These are phyloP conservation scores for Nitzschia putrida DNA, from an alignment of 108 stramenopile species.

Conservation along the genomic window DNA sequence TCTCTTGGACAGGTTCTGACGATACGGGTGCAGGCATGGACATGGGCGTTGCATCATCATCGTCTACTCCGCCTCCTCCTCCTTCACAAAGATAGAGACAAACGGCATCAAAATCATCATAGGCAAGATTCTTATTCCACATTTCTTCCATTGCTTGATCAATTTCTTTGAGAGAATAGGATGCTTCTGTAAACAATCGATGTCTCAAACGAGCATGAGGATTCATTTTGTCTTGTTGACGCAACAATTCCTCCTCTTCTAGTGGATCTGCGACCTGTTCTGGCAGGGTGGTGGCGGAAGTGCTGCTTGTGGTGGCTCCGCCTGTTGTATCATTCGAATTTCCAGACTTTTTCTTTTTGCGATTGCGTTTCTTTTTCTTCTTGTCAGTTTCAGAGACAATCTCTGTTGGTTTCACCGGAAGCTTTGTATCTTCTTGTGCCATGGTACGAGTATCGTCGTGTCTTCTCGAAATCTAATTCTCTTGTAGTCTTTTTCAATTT, in stretches of 20 bases:
- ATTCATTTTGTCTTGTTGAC: slow-evolving; percentile 13
- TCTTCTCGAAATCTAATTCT: too few relatives aligned
- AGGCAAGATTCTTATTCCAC: slow-evolving; percentile 43
- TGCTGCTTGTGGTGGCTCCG: not conserved
- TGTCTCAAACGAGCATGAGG: slow-evolving; percentile 24
- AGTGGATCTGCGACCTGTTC: too few relatives aligned
- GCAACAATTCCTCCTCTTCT: too few relatives aligned
- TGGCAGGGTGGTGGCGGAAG: not conserved
- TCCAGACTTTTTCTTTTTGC: slow-evolving; percentile 20
- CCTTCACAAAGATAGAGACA: slow-evolving; percentile 22
- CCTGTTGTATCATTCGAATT: slow-evolving; percentile 5
- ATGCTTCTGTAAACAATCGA: slow-evolving; percentile 14
- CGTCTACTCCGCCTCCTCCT: too few relatives aligned
- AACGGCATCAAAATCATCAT: slow-evolving; percentile 42
- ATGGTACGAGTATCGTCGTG: too few relatives aligned
- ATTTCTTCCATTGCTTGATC: slow-evolving; percentile 52
- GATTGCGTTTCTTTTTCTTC: slow-evolving; percentile 23
- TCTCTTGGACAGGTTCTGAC: not conserved
- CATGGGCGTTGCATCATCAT: not conserved
- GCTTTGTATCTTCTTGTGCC: too few relatives aligned
- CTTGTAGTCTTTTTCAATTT: too few relatives aligned
- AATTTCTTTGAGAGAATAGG: slow-evolving; percentile 5
- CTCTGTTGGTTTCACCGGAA: not conserved
- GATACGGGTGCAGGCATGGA: not conserved
- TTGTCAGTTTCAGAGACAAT: not conserved